phyloP scores from a whole-genome alignment of 2,329 filamentous ascomycete species.

The Bipolaris cookei region DNA sequence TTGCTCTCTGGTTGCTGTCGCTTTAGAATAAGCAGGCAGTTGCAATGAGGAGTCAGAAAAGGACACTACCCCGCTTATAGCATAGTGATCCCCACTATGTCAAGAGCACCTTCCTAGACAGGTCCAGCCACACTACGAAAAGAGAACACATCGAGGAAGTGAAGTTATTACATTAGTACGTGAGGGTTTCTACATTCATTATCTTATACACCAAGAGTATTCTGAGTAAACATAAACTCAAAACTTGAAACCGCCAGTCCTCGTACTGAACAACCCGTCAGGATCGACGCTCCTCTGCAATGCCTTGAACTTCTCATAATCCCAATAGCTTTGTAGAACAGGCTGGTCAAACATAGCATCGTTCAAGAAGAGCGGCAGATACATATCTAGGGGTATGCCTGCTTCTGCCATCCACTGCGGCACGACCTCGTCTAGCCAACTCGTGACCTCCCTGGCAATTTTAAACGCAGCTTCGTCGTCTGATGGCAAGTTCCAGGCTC shows the following conservation, averaged over 20 bases:
- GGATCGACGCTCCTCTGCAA: conserved; percentile 32
- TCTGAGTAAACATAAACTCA: conserved; percentile 1
- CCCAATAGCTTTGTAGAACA: conserved; percentile 29
- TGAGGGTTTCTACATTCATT: not conserved
- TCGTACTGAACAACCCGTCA: conserved; percentile 27
- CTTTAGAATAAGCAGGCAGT: not conserved
- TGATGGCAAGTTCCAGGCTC: conserved; percentile 21
- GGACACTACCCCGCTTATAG: conserved; percentile 17
- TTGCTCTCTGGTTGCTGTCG: not conserved
- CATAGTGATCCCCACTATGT: conserved; percentile 12
- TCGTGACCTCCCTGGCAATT: conserved; percentile 26
- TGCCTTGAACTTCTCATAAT: conserved; percentile 27
- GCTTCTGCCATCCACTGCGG: conserved; percentile 33
- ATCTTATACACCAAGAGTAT: not conserved
- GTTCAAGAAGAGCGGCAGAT: conserved; percentile 34
- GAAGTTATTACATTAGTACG: not conserved
- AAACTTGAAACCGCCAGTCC: conserved; percentile 33
- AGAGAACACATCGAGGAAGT: not conserved
- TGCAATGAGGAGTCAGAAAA: conserved; percentile 9
- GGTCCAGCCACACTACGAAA: not conserved
- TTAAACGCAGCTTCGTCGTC: conserved; percentile 23
- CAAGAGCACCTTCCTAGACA: conserved; percentile 15
- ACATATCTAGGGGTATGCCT: conserved; percentile 21
- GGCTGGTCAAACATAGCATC: conserved; percentile 32
- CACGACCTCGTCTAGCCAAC: conserved; percentile 31